A percentile compares a stretch with the other conserved stretches of the same genome.
Conservation (phyloP, 306 rosid genomes). For the apple (Malus domestica) region ASM211411v1 NC_041799.1:6615501-6616000, state of each 20-base stretch:
- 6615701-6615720: not conserved
- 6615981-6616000: slow-evolving; percentile 80
- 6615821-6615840: not conserved
- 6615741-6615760: slow-evolving; percentile 72
- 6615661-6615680: not conserved
- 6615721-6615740: slow-evolving; percentile 44
- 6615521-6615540: not conserved
- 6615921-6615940: not conserved
- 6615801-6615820: slow-evolving; percentile 17
- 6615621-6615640: slow-evolving; percentile 53
- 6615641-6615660: slow-evolving; percentile 51
- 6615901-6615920: not conserved
- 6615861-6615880: not conserved
- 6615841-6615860: not conserved
- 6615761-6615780: slow-evolving; percentile 59
- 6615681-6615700: not conserved
- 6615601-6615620: slow-evolving; percentile 60
- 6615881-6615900: not conserved
- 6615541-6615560: slow-evolving; percentile 72
- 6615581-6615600: slow-evolving; percentile 66
- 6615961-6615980: slow-evolving; percentile 98
- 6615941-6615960: slow-evolving; percentile 24
- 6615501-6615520: not conserved
- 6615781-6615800: slow-evolving; percentile 79
- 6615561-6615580: slow-evolving; percentile 72